Evolutionary conservation across 257 asterid genomes (phyloP).

Genomic region (Thymus quinquecostatus): DNA sequence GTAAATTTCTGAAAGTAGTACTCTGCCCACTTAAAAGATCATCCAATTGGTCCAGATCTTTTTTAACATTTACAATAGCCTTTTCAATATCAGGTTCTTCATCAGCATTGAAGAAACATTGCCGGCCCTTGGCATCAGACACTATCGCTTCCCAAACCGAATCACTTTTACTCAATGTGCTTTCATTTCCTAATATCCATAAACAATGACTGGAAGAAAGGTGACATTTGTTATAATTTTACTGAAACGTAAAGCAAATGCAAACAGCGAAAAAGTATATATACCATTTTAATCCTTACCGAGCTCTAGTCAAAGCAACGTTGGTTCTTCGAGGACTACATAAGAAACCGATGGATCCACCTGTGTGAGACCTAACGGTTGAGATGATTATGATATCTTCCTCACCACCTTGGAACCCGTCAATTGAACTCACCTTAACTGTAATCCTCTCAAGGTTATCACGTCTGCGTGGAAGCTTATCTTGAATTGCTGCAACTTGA

Average conservation of each 20-base stretch:
- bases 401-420: conserved; percentile 85
- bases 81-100: conserved; percentile 48
- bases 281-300: conserved; percentile 40
- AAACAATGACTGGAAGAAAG: conserved; percentile 56
- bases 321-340: conserved; percentile 57
- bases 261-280: neutral
- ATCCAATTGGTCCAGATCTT: conserved; percentile 57
- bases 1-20: conserved; percentile 44
- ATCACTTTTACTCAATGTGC: conserved; percentile 39
- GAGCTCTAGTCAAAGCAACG: conserved; percentile 84
- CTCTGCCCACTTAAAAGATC: conserved; percentile 58
- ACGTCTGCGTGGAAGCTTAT: conserved; percentile 40
- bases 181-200: conserved; percentile 74
- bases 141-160: conserved; percentile 61
- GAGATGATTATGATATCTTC: conserved; percentile 67
- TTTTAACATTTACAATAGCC: conserved; percentile 53
- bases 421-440: conserved; percentile 67
- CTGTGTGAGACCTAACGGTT: conserved; percentile 57
- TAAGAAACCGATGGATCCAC: conserved; percentile 66
- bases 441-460: conserved; percentile 41
- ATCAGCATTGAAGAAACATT: conserved; percentile 58
- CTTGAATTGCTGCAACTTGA: conserved; percentile 59
- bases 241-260: neutral
- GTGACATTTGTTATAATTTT: neutral
- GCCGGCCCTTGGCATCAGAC: conserved; percentile 56